These are phyloP conservation scores for Botrytis aclada DNA, from an alignment of 2,329 filamentous ascomycete genomes.

Conservation along the genomic window DNA sequence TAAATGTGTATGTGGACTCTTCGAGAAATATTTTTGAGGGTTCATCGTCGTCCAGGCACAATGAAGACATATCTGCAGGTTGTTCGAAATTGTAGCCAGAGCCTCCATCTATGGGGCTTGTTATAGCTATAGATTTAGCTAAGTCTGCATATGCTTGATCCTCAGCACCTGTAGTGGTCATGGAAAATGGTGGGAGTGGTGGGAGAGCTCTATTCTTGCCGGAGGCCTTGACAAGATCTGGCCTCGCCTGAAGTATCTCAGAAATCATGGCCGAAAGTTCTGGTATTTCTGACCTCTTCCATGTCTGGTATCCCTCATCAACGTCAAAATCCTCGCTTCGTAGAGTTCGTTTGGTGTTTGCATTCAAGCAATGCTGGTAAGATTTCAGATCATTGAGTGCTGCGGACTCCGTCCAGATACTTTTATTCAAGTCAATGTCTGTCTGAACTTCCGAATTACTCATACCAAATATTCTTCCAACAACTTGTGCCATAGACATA, in stretches of 20 bases:
- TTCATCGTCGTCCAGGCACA: constrained; percentile 35
- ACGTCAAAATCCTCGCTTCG: constrained; percentile 83
- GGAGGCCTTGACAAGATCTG: constrained; percentile 68
- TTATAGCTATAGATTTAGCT: constrained; percentile 45
- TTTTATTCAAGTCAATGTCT: constrained; percentile 79
- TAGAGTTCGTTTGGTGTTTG: constrained; percentile 72
- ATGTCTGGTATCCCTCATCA: constrained; percentile 82
- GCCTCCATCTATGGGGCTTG: constrained; percentile 44
- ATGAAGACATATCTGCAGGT: constrained; percentile 36
- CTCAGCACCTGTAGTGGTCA: constrained; percentile 22
- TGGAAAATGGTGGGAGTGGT: constrained; percentile 47
- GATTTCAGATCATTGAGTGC: constrained; percentile 88
- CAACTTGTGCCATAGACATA: constrained; percentile 88
- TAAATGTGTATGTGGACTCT: constrained; percentile 77
- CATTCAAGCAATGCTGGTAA: constrained; percentile 84
- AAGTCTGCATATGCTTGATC: constrained; percentile 52
- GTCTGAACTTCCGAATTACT: constrained; percentile 76
- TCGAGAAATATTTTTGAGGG: constrained; percentile 43
- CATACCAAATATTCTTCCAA: constrained; percentile 81
- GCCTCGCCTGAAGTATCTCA: constrained; percentile 81
- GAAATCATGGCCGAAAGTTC: constrained; percentile 93
- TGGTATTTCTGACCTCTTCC: constrained; percentile 85
- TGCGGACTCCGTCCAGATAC: constrained; percentile 85
- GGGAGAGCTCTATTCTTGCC: constrained; percentile 57
- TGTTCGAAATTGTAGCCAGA: constrained; percentile 42